Base-by-base conservation (phyloP, 2,329 filamentous ascomycete species). In the Bimuria novae-zelandiae region DNA sequence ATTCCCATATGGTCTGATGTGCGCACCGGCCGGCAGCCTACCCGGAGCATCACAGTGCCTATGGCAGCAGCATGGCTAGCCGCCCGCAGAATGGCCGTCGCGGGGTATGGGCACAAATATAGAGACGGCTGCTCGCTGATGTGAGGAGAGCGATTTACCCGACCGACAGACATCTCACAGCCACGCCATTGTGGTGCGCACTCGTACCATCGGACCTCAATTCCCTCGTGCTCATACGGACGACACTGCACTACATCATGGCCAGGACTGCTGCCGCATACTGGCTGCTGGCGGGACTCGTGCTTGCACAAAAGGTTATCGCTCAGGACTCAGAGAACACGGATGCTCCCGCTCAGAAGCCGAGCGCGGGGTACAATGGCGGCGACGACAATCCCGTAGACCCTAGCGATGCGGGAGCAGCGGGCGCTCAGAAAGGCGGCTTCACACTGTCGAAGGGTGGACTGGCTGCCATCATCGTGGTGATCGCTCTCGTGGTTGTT, bases 401-500 rank as follows among this genome's bases (percentile, higher is more conserved):
- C 42, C 69, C 70, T 12, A 65, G 60, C 49, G 69, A 69, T 55
- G 82, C 82, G 29, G 90, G 89, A 21, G 89, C 89, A 14, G 82
- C 84, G 32, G 89, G 90, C 16, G 73, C 79, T 14, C 83, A 81
- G 55, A 79, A 80, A 19, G 82, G 83, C 5, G 83, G 81, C 14
- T 81, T 89, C 60, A 79, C 79, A 32, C 75, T 94, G 19, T 90
- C 88, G 2, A 84, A 80, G 32, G 88, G 87, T 17, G 89, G 82
- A 12, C 77, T 92, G 64, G 81, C 90, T 52, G 89, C 89, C 42
- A 91, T 94, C 61, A 85, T 90, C 11, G 83, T 91, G 3, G 88
- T 91, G 4, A 83, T 84, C 8, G 84, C 90, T 7, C 81, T 85
- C 30, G 77, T 92, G 16, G 76, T 71, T 1, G 57, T 74, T 1